Percentiles rank a stretch among this genome's conserved stretches.
Evolutionary conservation across 768 basidiomycete species (phyloP).

Genomic region (Boletus sp.): DNA sequence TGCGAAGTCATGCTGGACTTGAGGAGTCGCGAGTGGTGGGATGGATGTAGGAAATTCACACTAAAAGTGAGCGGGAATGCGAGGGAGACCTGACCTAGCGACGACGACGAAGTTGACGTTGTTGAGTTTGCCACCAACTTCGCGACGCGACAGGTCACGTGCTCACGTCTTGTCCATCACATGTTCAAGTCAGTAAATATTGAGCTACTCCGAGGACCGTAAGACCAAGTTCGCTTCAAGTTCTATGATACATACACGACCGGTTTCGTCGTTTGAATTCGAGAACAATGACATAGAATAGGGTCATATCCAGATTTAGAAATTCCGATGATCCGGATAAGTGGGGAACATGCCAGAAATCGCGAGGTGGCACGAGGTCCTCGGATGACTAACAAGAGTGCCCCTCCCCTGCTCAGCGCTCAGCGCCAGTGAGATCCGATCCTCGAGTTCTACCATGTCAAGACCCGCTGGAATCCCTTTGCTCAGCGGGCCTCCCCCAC

Average conservation of each 20-base stretch:
- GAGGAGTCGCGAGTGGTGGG: neutral
- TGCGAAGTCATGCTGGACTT: conserved; percentile 28
- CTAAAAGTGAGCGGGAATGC: neutral
- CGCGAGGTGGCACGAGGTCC: neutral
- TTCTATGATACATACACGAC: no score
- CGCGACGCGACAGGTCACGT: conserved; percentile 29
- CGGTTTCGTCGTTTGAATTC: no score
- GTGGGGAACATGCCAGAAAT: conserved; percentile 11
- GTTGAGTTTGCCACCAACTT: conserved; percentile 23
- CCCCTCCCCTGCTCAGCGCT: neutral
- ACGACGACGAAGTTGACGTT: neutral
- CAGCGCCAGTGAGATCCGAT: no score
- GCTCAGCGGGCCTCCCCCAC: conserved; percentile 64
- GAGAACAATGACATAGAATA: no score
- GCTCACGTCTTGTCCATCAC: conserved; percentile 5
- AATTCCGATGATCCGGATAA: conserved; percentile 16
- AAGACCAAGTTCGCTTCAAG: no score
- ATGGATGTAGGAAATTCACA: no score
- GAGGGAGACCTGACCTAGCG: neutral
- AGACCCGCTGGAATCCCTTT: conserved; percentile 56
- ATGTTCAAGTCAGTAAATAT: neutral
- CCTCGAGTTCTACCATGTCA: conserved; percentile 15
- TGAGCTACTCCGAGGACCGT: no score
- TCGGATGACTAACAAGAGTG: neutral
- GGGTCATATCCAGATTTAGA: neutral